A percentile compares a stretch with the other conserved stretches of the same genome.
Evolutionary conservation across 164 flowering plant species (phyloP).

Genomic region (Kingdonia uniflora): DNA sequence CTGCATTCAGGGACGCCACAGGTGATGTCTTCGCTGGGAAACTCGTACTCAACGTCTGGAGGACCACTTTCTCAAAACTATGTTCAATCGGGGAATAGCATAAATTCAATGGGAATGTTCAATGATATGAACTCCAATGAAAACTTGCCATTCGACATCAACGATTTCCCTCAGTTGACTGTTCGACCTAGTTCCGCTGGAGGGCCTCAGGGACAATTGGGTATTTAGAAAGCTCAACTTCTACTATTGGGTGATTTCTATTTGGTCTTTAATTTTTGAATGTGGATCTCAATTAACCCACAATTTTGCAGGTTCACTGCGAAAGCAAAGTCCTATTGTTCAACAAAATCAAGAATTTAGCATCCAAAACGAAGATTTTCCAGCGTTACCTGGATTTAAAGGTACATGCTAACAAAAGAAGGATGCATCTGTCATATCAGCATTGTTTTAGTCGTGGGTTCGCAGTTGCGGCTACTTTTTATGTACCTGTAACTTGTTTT

Average conservation of each 20-base stretch:
- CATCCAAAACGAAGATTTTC: constrained; percentile 91
- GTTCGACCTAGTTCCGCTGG: constrained; percentile 96
- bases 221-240: constrained; percentile 22
- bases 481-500: too few species aligned
- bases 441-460: too few species aligned
- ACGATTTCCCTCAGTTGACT: constrained; percentile 84
- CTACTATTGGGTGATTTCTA: neutral
- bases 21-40: constrained; percentile 80
- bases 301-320: constrained; percentile 48
- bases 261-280: neutral
- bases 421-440: too few species aligned
- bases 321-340: constrained; percentile 63
- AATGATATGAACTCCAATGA: constrained; percentile 79
- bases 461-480: too few species aligned
- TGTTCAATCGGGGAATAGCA: constrained; percentile 49
- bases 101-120: constrained; percentile 80
- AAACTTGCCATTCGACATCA: constrained; percentile 73
- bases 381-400: constrained; percentile 87
- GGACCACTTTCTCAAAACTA: constrained; percentile 40
- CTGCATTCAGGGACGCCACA: constrained; percentile 78
- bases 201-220: constrained; percentile 90
- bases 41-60: constrained; percentile 66
- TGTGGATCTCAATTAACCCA: constrained; percentile 2
- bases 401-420: constrained; percentile 29
- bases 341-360: constrained; percentile 93